Evolutionary conservation across 306 rosid species (phyloP), one percentile per base, ranked within the genome.

Genomic region (Ochetophila trinervis): DNA sequence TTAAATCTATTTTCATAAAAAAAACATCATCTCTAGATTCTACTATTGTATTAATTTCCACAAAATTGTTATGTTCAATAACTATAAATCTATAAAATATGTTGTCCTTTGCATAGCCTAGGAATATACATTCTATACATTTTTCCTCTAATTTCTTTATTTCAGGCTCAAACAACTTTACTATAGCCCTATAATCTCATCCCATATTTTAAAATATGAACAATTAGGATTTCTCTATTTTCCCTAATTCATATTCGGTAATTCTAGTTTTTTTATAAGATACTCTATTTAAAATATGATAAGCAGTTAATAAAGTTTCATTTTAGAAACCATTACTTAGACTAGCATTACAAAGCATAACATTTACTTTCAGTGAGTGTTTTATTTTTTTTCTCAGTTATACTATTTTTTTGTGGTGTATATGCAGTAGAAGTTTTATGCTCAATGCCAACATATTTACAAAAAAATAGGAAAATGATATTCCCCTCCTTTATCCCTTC

Each of bases 61-160:
- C n/a, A n/a, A n/a, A n/a, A n/a, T n/a, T n/a, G n/a, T n/a, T n/a
- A 44, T 4, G 49, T 44, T 44, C 4, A 9, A 44, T 15, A 1
- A 44, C 49, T 44, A 44, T 3, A 7, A 44, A 44, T 15, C 49
- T 44, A 44, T 44, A 44, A 1, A 15, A 1, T 44, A 42, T 57
- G 13, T 30, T 56, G 24, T 68, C 22, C 23, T 56, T 17, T 2
- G 48, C 65, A 48, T 68, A 57, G 9, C 65, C 62, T 0, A 44
- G 5, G 16, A 57, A 68, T 6, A 57, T 68, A 4, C 34, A 65
- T n/a, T 65, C 56, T 16, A 68, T 27, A 0, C n/a, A 64, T 10
- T 17, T 68, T 57, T 44, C 21, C 3, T 64, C 48, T 6, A 42
- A 56, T 14, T 57, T 68, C 44, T 30, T 68, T 12, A n/a, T 57